A percentile compares a stretch with the other conserved stretches of the same genome.
These are phyloP conservation scores for Purshia tridentata DNA, from an alignment of 306 rosid genomes.

Conservation along the genomic window DNA sequence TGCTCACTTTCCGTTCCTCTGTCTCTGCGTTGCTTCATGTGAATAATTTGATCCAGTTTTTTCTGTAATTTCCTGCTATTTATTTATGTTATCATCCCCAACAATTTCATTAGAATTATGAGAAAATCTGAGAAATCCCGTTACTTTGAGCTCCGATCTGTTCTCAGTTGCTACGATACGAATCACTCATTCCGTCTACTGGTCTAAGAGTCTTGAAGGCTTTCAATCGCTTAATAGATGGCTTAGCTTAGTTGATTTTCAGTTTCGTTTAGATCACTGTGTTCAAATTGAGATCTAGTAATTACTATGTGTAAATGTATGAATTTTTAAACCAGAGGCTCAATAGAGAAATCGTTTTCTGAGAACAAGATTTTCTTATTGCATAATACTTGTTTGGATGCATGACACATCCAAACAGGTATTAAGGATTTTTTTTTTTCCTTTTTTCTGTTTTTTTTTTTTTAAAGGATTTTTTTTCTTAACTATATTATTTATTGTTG, in stretches of 20 bases:
- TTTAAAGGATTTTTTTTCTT: neutral
- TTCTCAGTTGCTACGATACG: neutral
- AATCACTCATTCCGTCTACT: neutral
- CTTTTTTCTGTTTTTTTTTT: slow-evolving; percentile 11
- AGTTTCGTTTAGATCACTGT: neutral
- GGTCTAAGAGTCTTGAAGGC: neutral
- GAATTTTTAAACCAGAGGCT: neutral
- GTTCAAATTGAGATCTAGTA: neutral
- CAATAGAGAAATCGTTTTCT: neutral
- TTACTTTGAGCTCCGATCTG: slow-evolving; percentile 8
- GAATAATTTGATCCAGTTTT: neutral
- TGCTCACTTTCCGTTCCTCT: neutral
- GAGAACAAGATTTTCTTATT: neutral
- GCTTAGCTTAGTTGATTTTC: neutral
- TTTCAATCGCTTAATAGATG: neutral
- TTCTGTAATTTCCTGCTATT: neutral
- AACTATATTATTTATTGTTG: slow-evolving; percentile 14
- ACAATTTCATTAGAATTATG: neutral
- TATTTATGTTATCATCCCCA: neutral
- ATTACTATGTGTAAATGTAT: neutral
- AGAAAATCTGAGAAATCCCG: neutral
- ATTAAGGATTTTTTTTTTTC: neutral
- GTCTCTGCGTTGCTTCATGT: neutral
- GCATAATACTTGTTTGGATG: neutral
- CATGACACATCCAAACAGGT: neutral